A percentile compares a stretch with the other conserved stretches of the same genome.
Evolutionary conservation across 2,329 filamentous ascomycete genomes (phyloP).

Genomic region (Trichoderma asperellum): DNA sequence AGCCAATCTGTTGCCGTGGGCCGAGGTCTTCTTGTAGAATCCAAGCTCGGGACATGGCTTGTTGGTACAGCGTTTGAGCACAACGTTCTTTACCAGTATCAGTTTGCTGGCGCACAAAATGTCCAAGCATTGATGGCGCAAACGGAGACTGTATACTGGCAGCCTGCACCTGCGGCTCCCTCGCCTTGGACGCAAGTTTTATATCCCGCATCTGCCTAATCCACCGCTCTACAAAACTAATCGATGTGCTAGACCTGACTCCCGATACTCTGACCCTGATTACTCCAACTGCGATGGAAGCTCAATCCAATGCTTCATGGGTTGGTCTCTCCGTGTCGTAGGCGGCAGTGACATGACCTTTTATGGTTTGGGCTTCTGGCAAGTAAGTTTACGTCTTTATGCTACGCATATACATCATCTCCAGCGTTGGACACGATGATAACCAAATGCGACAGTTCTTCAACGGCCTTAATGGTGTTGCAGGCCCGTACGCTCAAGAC

Average conservation of each 20-base stretch:
- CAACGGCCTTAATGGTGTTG: conserved; percentile 28
- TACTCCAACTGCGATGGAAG: conserved; percentile 32
- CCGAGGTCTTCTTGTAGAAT: conserved; percentile 52
- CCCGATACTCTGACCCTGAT: conserved; percentile 32
- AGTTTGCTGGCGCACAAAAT: conserved; percentile 50
- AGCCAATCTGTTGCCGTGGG: conserved; percentile 45
- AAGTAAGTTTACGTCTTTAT: conserved; percentile 6
- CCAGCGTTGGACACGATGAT: background rate
- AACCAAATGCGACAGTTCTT: conserved; percentile 25
- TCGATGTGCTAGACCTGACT: conserved; percentile 17
- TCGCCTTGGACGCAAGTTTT: conserved; percentile 42
- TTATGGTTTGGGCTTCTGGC: conserved; percentile 28
- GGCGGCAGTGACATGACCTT: conserved; percentile 26
- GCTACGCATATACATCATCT: background rate
- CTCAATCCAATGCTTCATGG: conserved; percentile 24
- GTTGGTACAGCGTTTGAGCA: conserved; percentile 58
- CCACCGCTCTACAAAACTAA: background rate
- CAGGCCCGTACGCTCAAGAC: conserved; percentile 29
- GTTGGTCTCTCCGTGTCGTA: conserved; percentile 28
- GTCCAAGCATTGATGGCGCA: conserved; percentile 51
- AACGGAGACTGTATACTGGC: conserved; percentile 52
- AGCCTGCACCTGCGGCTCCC: conserved; percentile 41
- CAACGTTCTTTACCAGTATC: conserved; percentile 56
- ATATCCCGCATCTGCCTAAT: background rate
- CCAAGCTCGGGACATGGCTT: conserved; percentile 55